Evolutionary conservation across 2,329 filamentous ascomycete species (phyloP).

Genomic region (Stagonosporopsis chrysanthemi): DNA sequence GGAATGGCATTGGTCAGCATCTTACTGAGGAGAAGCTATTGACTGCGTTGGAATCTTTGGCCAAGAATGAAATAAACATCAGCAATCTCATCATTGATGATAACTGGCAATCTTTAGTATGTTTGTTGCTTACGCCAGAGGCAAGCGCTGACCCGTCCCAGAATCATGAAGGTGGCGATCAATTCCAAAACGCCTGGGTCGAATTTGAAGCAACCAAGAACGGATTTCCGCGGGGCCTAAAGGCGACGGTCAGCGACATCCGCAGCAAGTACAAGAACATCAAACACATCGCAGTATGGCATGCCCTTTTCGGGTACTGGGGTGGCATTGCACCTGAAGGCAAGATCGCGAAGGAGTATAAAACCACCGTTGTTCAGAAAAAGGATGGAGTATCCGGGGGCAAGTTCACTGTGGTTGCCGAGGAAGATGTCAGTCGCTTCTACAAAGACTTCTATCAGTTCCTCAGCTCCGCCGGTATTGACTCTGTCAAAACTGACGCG

Average conservation of each 20-base stretch:
- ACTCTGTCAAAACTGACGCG: conserved; percentile 90
- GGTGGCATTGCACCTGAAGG: conserved; percentile 81
- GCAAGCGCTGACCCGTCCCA: background rate
- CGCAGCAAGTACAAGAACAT: conserved; percentile 74
- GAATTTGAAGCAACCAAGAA: conserved; percentile 84
- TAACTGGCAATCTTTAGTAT: conserved; percentile 70
- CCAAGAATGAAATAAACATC: conserved; percentile 75
- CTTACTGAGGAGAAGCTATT: conserved; percentile 83
- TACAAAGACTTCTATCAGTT: conserved; percentile 94
- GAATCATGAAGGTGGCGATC: conserved; percentile 57
- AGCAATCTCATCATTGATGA: conserved; percentile 94
- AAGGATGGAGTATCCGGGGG: conserved; percentile 66
- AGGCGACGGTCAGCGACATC: conserved; percentile 72
- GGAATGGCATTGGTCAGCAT: conserved; percentile 88
- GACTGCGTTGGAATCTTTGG: conserved; percentile 74
- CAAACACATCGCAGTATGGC: conserved; percentile 90
- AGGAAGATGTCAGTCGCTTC: conserved; percentile 75
- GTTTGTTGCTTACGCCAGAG: background rate
- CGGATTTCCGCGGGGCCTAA: conserved; percentile 82
- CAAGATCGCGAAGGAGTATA: conserved; percentile 78
- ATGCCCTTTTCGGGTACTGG: conserved; percentile 73
- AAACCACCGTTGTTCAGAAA: conserved; percentile 68
- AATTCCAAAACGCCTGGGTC: conserved; percentile 64
- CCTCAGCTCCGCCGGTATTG: conserved; percentile 74
- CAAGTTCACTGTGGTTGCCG: conserved; percentile 75